Evolutionary conservation across 805 yeast species (phyloP), one percentile per base, ranked within the genome.

Genomic region (Cyberlindnera sargentensis): DNA sequence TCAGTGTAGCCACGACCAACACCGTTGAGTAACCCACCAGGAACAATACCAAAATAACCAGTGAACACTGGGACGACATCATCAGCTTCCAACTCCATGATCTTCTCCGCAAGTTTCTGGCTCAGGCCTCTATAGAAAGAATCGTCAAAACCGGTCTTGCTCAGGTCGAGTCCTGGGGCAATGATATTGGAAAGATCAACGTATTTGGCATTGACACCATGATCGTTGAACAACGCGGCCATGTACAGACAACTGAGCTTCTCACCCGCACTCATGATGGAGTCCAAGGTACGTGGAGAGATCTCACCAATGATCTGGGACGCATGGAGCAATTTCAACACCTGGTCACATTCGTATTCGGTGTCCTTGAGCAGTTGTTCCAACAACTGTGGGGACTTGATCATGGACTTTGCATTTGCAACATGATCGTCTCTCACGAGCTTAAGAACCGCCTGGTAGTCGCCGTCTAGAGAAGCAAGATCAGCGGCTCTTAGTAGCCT

Each of bases 1-100:
- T 93, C 99, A 8, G 99, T 93, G 66, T 93, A 93, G 33, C 99
- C 99, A 60, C 99, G 80, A 37, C 99, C 99, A 44, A 93, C 95
- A 41, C 95, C 87, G 56, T 84, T 84, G 51, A 93, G 70, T 44
- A 93, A 69, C 11, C 99, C 98, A 51, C 96, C 97, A 31, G 97
- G 98, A n/a, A 93, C 84, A 32, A 79, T 71, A 27, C 99, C 99
- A 56, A 93, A 93, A 63, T 87, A 93, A 3, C 99, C 99, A 29
- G 99, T 93, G 45, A 93, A 72, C 1, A 93, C 96, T 2, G 99
- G 99, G 24, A 90, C 82, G 11, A 74, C 61, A 24, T 64, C 67
- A 11, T 58, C 57, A 5, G 57, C 56, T 15, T 67, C 68, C 31
- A 76, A 57, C 10, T 66, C 65, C 34, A 61, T 51, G 25, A 83